Evolutionary conservation across 2,329 filamentous ascomycete genomes (phyloP), one percentile per base, ranked within the genome.

Genomic region (Fusarium sambucinum): DNA sequence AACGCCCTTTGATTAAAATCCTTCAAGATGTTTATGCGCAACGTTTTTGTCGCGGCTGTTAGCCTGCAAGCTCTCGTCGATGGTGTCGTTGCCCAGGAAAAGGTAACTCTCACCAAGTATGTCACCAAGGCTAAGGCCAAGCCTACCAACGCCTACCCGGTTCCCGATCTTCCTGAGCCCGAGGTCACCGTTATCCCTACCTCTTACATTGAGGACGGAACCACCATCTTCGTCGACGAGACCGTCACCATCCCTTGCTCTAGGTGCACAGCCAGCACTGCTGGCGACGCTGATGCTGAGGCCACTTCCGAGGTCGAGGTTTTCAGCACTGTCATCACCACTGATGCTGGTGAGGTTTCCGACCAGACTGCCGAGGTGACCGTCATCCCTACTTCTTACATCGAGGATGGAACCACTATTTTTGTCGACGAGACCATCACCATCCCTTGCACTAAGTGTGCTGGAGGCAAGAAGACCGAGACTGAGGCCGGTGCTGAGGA

Each of bases 11-110:
- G 44, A 69, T 27, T 59, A 38, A 40, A 48, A 55, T 46, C 51
- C 42, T 61, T 59, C 64, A 64, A 7, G 35, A 74, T 74, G 72
- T 73, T 68, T 52, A 63, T 72, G 65, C 71, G 70, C 30, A 65
- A 69, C 58, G 62, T 59, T 46, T 27, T 74, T 30, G 40, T 69
- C 52, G 70, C 67, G 53, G 72, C 72, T 42, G 59, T 74, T 32
- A 69, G 67, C 61, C 72, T 74, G 46, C 69, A 73, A 30, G 58
- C 52, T 30, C 60, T 74, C 23, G 55, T 63, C 38, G 59, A 66
- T 41, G 64, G 61, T 46, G 71, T 71, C 17, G 52, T 70, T 25
- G 72, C 72, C 40, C 65, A 65, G 37, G 70, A 67, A 13, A 65
- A 64, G 51, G 59, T 68, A 33, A 70, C 64, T 29, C 50, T 50